Conservation (phyloP, 2,329 filamentous ascomycete genomes). For the Colletotrichum cuscutae region DNA sequence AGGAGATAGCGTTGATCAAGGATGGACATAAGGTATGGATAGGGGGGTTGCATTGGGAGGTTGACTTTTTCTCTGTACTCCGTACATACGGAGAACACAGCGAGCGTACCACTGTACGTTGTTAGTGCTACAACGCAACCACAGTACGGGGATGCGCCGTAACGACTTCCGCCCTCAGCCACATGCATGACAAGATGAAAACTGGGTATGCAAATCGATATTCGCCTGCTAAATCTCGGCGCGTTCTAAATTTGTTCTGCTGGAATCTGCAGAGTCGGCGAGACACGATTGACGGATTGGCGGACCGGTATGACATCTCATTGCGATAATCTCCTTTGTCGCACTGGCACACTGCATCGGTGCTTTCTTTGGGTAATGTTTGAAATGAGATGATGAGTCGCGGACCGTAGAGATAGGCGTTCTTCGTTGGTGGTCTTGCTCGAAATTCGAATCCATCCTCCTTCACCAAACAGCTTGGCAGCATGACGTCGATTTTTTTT, state of each 20-base stretch:
- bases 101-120: not conserved
- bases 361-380: not conserved
- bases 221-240: constrained; percentile 26
- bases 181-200: constrained; percentile 29
- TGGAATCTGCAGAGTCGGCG: not conserved
- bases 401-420: not conserved
- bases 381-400: not conserved
- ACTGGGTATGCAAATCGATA: constrained; percentile 23
- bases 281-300: constrained; percentile 8
- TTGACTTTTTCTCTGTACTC: not conserved
- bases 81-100: not conserved
- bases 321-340: constrained; percentile 20
- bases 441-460: not conserved
- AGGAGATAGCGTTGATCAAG: constrained; percentile 5
- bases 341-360: not conserved
- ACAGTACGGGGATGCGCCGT: not conserved
- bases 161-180: constrained; percentile 16
- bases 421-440: not conserved
- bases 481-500: constrained; percentile 17
- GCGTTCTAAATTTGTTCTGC: constrained; percentile 30
- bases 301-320: constrained; percentile 9
- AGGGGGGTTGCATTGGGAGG: constrained; percentile 21
- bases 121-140: not conserved
- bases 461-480: constrained; percentile 12
- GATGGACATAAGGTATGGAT: constrained; percentile 9